phyloP scores from a whole-genome alignment of 495 filamentous ascomycete genomes.

The Aspergillus coremiiformis region DNA sequence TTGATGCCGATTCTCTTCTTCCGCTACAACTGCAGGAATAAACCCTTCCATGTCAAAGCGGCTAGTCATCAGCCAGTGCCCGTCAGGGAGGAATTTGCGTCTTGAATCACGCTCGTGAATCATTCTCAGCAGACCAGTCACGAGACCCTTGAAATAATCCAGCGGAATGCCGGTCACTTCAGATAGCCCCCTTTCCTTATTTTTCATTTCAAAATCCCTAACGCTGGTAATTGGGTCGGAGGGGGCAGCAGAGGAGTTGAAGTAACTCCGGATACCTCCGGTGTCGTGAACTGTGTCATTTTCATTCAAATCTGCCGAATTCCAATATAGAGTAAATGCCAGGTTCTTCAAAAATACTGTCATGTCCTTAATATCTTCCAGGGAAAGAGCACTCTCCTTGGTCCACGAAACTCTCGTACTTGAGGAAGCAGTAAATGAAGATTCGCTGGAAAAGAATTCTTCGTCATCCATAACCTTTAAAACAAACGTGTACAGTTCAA shows the following conservation, averaged over 20 bases:
- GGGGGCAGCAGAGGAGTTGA: constrained; percentile 29
- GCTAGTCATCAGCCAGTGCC: constrained; percentile 92
- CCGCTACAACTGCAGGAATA: constrained; percentile 74
- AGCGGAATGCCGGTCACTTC: constrained; percentile 66
- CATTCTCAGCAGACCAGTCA: constrained; percentile 76
- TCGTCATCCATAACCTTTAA: constrained; percentile 92
- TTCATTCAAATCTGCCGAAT: constrained; percentile 59
- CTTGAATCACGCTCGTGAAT: constrained; percentile 93
- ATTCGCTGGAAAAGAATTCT: constrained; percentile 40
- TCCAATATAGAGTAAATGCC: constrained; percentile 86
- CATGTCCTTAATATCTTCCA: constrained; percentile 65
- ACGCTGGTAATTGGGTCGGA: constrained; percentile 21
- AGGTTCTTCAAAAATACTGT: constrained; percentile 85
- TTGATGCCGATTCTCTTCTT: constrained; percentile 74
- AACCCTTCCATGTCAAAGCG: constrained; percentile 90
- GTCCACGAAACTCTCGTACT: constrained; percentile 39
- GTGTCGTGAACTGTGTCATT: constrained; percentile 39
- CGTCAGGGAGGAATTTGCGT: constrained; percentile 67
- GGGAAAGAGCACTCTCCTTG: constrained; percentile 59
- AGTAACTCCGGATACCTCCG: constrained; percentile 50
- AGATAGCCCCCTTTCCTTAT: constrained; percentile 41
- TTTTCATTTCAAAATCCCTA: constrained; percentile 30
- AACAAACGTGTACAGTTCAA: constrained; percentile 90
- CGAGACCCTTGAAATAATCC: constrained; percentile 68
- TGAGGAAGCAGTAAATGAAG: constrained; percentile 30